Evolutionary conservation across 2,329 filamentous ascomycete genomes (phyloP), one percentile per base, ranked within the genome.

Genomic region (Xylaria arbuscula): DNA sequence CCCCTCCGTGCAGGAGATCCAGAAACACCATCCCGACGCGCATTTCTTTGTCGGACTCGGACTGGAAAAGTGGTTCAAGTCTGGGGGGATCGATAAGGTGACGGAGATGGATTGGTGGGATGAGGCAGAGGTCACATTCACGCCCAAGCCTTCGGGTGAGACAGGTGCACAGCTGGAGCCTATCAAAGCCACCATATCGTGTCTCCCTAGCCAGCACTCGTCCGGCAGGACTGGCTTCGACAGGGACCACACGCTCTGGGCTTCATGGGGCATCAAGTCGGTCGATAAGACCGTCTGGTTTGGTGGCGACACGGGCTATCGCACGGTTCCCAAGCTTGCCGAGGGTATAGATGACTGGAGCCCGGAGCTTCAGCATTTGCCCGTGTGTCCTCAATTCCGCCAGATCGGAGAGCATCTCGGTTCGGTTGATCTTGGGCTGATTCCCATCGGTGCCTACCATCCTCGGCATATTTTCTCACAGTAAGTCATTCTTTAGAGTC

Each of bases 101-200:
- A 97, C 93, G 0, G 94, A 98, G 81, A 80, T 98, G 75, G 95
- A 98, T 81, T 98, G 95, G 95, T 98, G 95, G 95, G 90, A 97
- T 73, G 90, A 93, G 71, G 86, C 89, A 6, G 90, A 95, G 56
- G 80, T 97, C n/a, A 88, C 83, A 0, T 81, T 97, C 32, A 66
- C 77, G 62, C 74, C 72, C 17, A 36, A 62, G n/a, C 15, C 50
- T 22, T 71, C 75, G 22, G 70, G 76, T 48, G 76, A 80, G 3
- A 77, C 76, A 38, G 74, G 66, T 28, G 51, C 75, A 11, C 72
- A 77, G 3, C 73, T 75, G n/a, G 75, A 79, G 51, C 83, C 85
- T 51, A 93, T 97, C 70, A 85, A 83, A 4, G 93, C 93, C 2
- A 88, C 85, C 6, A 87, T 98, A 55, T 90, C 89, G 5, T 97